Base-by-base conservation (phyloP, 2,329 filamentous ascomycete genomes). In the Colletotrichum sp. region DNA sequence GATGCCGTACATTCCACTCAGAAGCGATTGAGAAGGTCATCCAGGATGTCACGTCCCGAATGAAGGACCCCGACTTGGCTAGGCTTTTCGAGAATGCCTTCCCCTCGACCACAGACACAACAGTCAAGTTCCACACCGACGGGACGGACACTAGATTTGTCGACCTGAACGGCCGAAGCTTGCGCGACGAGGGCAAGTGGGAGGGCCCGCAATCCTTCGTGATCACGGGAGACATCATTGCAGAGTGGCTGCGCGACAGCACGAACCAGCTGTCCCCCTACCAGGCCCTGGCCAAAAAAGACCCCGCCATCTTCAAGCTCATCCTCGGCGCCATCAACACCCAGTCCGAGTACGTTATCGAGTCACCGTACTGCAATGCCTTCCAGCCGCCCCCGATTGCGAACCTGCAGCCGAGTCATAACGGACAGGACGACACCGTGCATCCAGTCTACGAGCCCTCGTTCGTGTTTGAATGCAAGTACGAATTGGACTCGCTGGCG, bases 391-490 rank as follows among this genome's bases (percentile, higher is more conserved):
- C 97, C 1, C 93, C 95, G 4, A 95, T 96, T 8, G 96, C 95
- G 78, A 92, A 93, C 18, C 89, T 99, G 1, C 86, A 89, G 5
- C 88, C 93, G 7, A 93, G 93, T 18, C 90, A 91, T 80, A 98
- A 96, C 81, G 95, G 95, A 5, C 95, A 98, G 83, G 91, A 93
- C 24, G 97, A 99, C 81, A 85, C 83, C 10, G 97, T 99, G 0
- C 95, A 98, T 80, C 97, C 97, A 1, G 89, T 89, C 1, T 99
- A 98, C 82, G 96, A 99, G 81, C 94, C 94, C 0, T 91, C 89
- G 1, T 91, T 93, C 65, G 97, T 99, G 5, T 99, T 98, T 79
- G 97, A 99, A 85, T 99, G 97, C 91, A 99, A 99, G 86, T 99
- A 99, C 85, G 97, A 99, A 87, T 92, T 99, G 26, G 97, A 99